These are phyloP conservation scores for Chrysosporium queenslandicum DNA, from an alignment of 2,329 filamentous ascomycete species.

Conservation along the genomic window DNA sequence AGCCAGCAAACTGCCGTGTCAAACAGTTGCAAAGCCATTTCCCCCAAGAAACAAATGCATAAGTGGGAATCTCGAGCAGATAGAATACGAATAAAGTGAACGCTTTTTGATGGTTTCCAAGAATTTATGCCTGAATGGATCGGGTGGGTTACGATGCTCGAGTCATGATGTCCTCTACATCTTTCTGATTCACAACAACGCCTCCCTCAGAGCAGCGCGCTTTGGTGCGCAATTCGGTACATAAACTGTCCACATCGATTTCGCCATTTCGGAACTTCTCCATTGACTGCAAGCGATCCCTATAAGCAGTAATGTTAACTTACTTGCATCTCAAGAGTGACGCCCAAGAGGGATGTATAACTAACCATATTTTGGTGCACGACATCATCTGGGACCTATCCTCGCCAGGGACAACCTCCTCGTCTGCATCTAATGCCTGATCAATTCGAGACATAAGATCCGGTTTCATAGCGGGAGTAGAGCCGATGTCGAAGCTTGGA, in stretches of 20 bases:
- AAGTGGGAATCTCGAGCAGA: constrained; percentile 3
- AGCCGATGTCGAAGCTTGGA: constrained; percentile 45
- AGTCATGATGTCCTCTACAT: constrained; percentile 70
- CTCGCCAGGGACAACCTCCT: constrained; percentile 56
- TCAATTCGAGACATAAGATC: constrained; percentile 72
- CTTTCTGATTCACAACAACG: constrained; percentile 76
- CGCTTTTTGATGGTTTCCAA: not conserved
- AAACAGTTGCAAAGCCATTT: not conserved
- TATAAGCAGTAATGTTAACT: constrained; percentile 31
- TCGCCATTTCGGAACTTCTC: constrained; percentile 81
- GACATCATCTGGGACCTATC: constrained; percentile 58
- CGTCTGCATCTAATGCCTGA: constrained; percentile 53
- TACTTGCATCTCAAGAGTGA: not conserved
- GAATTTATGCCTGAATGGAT: not conserved
- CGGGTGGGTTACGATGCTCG: constrained; percentile 20
- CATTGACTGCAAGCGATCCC: constrained; percentile 82
- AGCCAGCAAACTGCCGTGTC: not conserved
- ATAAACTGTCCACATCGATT: constrained; percentile 87
- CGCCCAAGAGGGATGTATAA: constrained; percentile 16
- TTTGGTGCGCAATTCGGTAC: constrained; percentile 86
- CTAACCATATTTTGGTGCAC: constrained; percentile 90
- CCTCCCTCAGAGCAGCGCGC: constrained; percentile 85
- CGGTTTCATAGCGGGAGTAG: constrained; percentile 44
- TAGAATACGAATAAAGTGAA: not conserved
- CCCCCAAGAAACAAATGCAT: not conserved